These are phyloP conservation scores for Geotrichum australiense DNA, from an alignment of 1,139 yeast species.

Conservation along the genomic window DNA sequence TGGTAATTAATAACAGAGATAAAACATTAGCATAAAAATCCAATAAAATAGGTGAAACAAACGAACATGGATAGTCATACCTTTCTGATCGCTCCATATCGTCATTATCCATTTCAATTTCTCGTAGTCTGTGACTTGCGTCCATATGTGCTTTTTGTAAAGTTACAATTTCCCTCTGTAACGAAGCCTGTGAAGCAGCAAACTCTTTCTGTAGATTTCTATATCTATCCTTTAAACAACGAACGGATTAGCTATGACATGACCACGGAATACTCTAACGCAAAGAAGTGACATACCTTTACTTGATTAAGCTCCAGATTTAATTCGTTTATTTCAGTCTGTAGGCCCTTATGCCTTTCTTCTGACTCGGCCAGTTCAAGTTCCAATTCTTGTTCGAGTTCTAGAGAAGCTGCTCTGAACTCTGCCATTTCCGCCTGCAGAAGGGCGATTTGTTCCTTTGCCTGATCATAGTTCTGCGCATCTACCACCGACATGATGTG, in stretches of 20 bases:
- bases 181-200: slow-evolving; percentile 27
- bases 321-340: slow-evolving; percentile 23
- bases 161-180: slow-evolving; percentile 27
- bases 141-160: slow-evolving; percentile 28
- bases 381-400: slow-evolving; percentile 34
- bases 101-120: slow-evolving; percentile 36
- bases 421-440: slow-evolving; percentile 36
- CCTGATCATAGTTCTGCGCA: slow-evolving; percentile 21
- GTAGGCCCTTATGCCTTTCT: slow-evolving; percentile 25
- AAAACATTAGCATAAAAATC: background rate
- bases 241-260: too few relatives aligned
- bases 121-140: slow-evolving; percentile 31
- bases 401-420: slow-evolving; percentile 33
- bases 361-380: slow-evolving; percentile 34
- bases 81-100: slow-evolving; percentile 32
- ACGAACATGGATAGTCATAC: slow-evolving; percentile 4
- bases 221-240: slow-evolving; percentile 20
- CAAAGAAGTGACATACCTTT: too few relatives aligned
- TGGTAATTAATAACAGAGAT: slow-evolving; percentile 1
- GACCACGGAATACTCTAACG: too few relatives aligned
- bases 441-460: slow-evolving; percentile 32
- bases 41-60: slow-evolving; percentile 8
- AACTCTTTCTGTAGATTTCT: slow-evolving; percentile 27
- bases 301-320: slow-evolving; percentile 25
- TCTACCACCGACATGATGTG: slow-evolving; percentile 15